Base-by-base conservation (phyloP, 208 protist genomes). In the Trypanosoma brucei region DNA sequence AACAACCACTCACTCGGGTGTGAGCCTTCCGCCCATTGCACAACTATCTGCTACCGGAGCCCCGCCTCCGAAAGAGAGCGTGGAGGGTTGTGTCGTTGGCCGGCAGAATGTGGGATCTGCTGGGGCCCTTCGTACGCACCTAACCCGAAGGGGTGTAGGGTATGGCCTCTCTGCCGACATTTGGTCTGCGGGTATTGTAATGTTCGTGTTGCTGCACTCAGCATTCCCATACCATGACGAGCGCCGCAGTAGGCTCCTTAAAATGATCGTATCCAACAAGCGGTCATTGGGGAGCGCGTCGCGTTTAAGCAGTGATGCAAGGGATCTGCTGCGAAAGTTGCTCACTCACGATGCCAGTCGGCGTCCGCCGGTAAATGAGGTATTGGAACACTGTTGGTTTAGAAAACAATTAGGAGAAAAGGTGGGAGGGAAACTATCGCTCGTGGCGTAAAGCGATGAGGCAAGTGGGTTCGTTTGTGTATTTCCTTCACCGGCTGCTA, bases 141-240 rank as follows among this genome's bases (percentile, higher is more conserved):
- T 74, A 2, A 14, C 39, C 1, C 31, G 30, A 11, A 39, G 62
- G 30, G 49, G 9, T 6, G 37, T 64, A 6, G 59, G 65, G 0
- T 72, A 76, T 45, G 71, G 59, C 22, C 42, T 48, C 2, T 34
- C 54, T 13, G 71, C 45, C 3, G 71, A 76, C 56, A 35, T 76
- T 6, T 76, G 71, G 71, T 65, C 71, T 11, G 58, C 58, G 0
- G 71, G 71, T 36, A 64, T 76, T 14, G 59, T 55, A 7, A 65
- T 76, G 59, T 71, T 62, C 51, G 65, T 71, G 42, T 22, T 76
- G 7, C 53, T 76, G 52, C 57, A 65, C 35, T 55, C 57, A 22
- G 48, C 62, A 1, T 76, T 68, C 67, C 71, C 71, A n/a, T 76
- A 59, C 40, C 62, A 70, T 49, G 57, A 75, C 44, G 35, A 65